Conservation (phyloP, 2,329 filamentous ascomycete genomes). For the Claviceps sp. region DNA sequence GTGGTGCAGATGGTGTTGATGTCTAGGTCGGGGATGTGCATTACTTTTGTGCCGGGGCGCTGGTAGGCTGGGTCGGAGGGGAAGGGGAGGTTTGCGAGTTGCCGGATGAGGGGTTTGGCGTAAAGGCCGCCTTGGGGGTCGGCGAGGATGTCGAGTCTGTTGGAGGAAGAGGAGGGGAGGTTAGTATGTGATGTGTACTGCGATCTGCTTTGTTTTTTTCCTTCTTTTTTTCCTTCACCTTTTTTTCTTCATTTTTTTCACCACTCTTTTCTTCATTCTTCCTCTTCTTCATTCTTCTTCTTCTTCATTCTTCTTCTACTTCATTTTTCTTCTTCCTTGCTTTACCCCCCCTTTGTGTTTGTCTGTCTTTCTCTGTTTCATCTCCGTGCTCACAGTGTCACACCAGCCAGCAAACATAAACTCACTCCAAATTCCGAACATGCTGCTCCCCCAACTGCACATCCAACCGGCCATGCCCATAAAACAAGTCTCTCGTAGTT, state of each 20-base stretch:
- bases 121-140: constrained; percentile 35
- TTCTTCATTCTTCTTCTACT: too few species aligned
- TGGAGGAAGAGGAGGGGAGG: not conserved
- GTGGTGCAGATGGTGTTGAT: constrained; percentile 32
- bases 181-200: too few species aligned
- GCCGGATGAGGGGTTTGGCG: constrained; percentile 29
- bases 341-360: not conserved
- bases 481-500: constrained; percentile 28
- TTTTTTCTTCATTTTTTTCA: not conserved
- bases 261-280: too few species aligned
- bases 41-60: constrained; percentile 32
- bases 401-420: not conserved
- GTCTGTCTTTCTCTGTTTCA: not conserved
- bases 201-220: too few species aligned
- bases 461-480: constrained; percentile 30
- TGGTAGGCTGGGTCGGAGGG: constrained; percentile 25
- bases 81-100: constrained; percentile 22
- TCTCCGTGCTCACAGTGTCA: too few species aligned
- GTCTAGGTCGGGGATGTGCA: constrained; percentile 37
- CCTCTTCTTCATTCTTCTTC: too few species aligned
- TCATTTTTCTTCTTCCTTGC: too few species aligned
- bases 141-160: constrained; percentile 29
- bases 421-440: constrained; percentile 30
- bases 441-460: constrained; percentile 31
- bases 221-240: not conserved